Conservation (phyloP, 2,329 filamentous ascomycete species). For the Penicillium sclerotigenum region DNA sequence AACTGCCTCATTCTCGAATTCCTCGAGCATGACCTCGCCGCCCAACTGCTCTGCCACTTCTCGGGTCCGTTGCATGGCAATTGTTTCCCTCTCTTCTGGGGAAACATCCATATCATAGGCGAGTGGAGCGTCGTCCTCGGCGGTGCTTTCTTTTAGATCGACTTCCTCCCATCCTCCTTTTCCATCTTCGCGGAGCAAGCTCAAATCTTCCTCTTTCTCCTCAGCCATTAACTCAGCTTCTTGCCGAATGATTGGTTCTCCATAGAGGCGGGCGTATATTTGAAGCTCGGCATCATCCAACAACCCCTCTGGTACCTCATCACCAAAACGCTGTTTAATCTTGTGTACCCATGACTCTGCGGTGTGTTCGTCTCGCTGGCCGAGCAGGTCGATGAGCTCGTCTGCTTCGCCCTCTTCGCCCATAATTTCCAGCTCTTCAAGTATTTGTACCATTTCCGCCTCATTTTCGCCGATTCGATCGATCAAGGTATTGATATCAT, state of each 20-base stretch:
- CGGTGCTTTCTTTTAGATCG: constrained; percentile 19
- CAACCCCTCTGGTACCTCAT: constrained; percentile 69
- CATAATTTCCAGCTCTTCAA: constrained; percentile 36
- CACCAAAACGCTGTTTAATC: constrained; percentile 71
- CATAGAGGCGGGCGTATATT: constrained; percentile 79
- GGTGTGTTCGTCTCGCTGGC: constrained; percentile 32
- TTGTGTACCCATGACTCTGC: constrained; percentile 55
- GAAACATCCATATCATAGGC: constrained; percentile 33
- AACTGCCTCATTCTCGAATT: constrained; percentile 42
- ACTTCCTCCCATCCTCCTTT: constrained; percentile 39
- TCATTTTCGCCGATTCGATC: constrained; percentile 39
- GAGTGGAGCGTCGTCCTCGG: constrained; percentile 24
- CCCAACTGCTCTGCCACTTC: constrained; percentile 41
- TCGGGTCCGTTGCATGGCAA: constrained; percentile 33
- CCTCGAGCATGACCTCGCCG: constrained; percentile 44
- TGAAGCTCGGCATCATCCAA: constrained; percentile 67
- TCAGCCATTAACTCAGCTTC: constrained; percentile 27
- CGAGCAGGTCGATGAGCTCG: constrained; percentile 29
- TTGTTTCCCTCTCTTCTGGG: constrained; percentile 27
- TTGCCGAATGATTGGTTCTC: constrained; percentile 57
- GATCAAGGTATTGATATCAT: constrained; percentile 35
- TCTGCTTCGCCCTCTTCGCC: constrained; percentile 30
- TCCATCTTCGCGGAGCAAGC: constrained; percentile 39
- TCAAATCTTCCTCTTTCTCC: constrained; percentile 26
- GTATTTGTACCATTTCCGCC: constrained; percentile 31